These are phyloP conservation scores for Epichloe gansuensis DNA, from an alignment of 2,329 filamentous ascomycete species.

Conservation along the genomic window DNA sequence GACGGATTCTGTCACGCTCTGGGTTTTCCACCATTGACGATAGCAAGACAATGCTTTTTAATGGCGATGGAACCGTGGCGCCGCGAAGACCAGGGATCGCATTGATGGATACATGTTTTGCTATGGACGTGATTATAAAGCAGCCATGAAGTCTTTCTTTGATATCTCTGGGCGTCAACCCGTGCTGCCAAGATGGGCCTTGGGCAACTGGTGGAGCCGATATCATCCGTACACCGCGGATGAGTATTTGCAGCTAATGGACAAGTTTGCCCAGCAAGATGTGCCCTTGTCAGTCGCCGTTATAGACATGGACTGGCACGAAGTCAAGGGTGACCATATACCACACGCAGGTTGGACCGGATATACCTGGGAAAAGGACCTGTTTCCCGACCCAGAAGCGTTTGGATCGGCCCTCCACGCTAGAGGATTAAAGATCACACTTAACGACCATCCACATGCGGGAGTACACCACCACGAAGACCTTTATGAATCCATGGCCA, in stretches of 20 bases:
- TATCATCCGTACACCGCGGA: conserved; percentile 45
- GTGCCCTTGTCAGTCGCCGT: conserved; percentile 49
- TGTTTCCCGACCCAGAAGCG: conserved; percentile 41
- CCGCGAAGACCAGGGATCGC: conserved; percentile 30
- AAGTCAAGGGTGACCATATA: conserved; percentile 33
- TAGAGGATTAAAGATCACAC: conserved; percentile 38
- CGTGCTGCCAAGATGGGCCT: conserved; percentile 40
- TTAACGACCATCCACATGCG: conserved; percentile 50
- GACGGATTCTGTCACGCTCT: conserved; percentile 34
- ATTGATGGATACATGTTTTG: conserved; percentile 48
- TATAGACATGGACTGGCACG: conserved; percentile 56
- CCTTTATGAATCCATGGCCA: conserved; percentile 41
- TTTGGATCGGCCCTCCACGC: conserved; percentile 42
- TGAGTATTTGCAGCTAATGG: conserved; percentile 46
- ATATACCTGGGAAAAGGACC: conserved; percentile 8
- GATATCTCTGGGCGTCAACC: conserved; percentile 44
- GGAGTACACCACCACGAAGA: conserved; percentile 46
- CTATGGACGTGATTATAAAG: conserved; percentile 44
- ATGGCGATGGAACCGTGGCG: conserved; percentile 38
- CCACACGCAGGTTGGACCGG: conserved; percentile 28
- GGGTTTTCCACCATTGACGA: conserved; percentile 44
- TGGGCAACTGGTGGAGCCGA: conserved; percentile 55
- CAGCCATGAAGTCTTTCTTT: conserved; percentile 41
- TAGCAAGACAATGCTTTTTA: conserved; percentile 43
- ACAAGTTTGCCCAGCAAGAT: conserved; percentile 36